A percentile compares a stretch with the other conserved stretches of the same genome.
phyloP scores from a whole-genome alignment of 225 moss, liverwort and hornwort species.

The Physcomitrium patens region DNA sequence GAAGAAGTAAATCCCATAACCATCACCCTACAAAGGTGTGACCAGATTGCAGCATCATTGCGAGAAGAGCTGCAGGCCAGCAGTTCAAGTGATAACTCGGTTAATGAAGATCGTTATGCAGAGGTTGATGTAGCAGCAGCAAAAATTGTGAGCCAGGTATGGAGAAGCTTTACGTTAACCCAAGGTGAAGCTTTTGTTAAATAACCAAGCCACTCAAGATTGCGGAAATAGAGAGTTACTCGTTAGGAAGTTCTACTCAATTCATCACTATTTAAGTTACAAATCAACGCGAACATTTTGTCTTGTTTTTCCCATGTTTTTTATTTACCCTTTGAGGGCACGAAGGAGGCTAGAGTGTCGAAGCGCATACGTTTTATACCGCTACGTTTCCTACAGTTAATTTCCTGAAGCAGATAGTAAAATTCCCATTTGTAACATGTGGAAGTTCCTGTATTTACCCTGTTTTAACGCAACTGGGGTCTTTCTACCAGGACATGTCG shows the following conservation, averaged over 20 bases:
- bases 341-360: not conserved
- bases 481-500: constrained; percentile 6
- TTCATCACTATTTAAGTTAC: not conserved
- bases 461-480: constrained; percentile 4
- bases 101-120: constrained; percentile 76
- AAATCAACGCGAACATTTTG: not conserved
- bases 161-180: not conserved
- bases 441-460: constrained; percentile 16
- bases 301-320: not conserved
- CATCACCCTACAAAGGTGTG: constrained; percentile 83
- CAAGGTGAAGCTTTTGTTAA: constrained; percentile 4
- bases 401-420: constrained; percentile 14
- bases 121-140: constrained; percentile 87
- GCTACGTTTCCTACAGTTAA: constrained; percentile 7
- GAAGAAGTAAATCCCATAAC: constrained; percentile 73
- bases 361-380: not conserved
- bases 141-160: constrained; percentile 84
- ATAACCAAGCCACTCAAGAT: not conserved
- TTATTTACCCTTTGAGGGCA: not conserved
- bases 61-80: constrained; percentile 72
- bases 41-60: constrained; percentile 79
- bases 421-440: constrained; percentile 9
- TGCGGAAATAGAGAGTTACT: not conserved
- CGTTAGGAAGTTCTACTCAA: not conserved
- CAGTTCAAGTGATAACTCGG: constrained; percentile 54